Percentiles rank a stretch among this genome's conserved stretches.
These are phyloP conservation scores for Gnomoniopsis sp. DNA, from an alignment of 2,329 filamentous ascomycete genomes.

Conservation along the genomic window DNA sequence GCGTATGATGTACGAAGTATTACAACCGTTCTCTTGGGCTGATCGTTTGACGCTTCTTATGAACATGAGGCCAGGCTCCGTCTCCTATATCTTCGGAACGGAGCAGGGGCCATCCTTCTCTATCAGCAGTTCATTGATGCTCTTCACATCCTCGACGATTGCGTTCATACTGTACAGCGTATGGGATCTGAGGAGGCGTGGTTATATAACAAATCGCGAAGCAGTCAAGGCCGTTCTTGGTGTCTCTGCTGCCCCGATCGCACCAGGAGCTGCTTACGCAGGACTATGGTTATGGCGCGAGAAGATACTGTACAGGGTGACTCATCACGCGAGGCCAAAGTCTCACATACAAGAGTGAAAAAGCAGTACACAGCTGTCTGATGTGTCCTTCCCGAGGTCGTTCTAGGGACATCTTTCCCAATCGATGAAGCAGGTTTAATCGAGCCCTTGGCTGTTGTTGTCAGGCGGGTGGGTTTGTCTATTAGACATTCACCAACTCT, in stretches of 20 bases:
- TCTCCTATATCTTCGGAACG: neutral
- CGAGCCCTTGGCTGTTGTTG: no score
- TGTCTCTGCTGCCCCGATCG: neutral
- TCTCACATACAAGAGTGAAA: neutral
- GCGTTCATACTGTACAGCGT: constrained; percentile 11
- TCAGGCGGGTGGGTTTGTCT: no score
- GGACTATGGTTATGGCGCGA: constrained; percentile 17
- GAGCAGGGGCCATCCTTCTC: neutral
- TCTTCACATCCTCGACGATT: constrained; percentile 7
- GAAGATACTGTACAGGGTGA: neutral
- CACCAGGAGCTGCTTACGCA: constrained; percentile 8
- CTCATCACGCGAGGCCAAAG: neutral
- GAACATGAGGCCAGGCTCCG: neutral
- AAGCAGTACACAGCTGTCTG: neutral
- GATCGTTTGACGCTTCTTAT: no score
- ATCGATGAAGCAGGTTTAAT: neutral
- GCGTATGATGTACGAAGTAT: neutral
- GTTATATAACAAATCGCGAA: neutral
- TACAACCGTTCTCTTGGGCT: neutral
- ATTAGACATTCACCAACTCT: no score
- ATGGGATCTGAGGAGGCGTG: constrained; percentile 8
- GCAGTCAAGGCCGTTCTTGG: neutral
- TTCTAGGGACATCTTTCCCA: neutral
- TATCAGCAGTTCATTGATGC: neutral
- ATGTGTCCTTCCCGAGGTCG: neutral